phyloP scores from a whole-genome alignment of 2,329 filamentous ascomycete genomes.

The Colletotrichum cereale region DNA sequence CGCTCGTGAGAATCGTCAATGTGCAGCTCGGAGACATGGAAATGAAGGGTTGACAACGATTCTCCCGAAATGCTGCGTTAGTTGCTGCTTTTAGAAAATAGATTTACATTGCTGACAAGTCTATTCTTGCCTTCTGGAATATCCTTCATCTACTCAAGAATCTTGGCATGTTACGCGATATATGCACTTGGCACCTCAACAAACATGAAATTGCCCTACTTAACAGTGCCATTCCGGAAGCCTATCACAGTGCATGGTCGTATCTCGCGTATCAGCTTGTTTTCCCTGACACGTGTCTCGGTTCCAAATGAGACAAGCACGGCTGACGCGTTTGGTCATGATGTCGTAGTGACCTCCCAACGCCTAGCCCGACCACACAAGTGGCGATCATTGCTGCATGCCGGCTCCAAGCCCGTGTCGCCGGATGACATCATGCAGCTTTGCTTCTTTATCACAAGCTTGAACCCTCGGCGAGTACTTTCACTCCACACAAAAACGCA shows the following conservation, averaged over 20 bases:
- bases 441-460: slow-evolving; percentile 8
- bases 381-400: slow-evolving; percentile 30
- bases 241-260: not conserved
- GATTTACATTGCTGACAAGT: fast-evolving
- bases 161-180: not conserved
- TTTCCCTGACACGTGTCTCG: not conserved
- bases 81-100: not conserved
- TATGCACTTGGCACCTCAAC: not conserved
- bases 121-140: not conserved
- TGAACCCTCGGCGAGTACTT: no score
- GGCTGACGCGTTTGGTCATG: slow-evolving; percentile 2
- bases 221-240: no score
- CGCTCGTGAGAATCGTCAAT: not conserved
- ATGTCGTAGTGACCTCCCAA: slow-evolving; percentile 15
- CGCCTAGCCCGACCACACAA: slow-evolving; percentile 17
- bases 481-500: no score
- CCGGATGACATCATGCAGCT: slow-evolving; percentile 32
- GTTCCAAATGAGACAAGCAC: not conserved
- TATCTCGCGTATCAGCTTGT: not conserved
- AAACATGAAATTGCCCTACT: not conserved
- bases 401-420: not conserved
- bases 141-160: not conserved
- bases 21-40: not conserved
- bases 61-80: no score
- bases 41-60: not conserved